Evolutionary conservation across 1,284 basidiomycete species (phyloP), one percentile per base, ranked within the genome.

Genomic region (Fomitiporia mediterranea): DNA sequence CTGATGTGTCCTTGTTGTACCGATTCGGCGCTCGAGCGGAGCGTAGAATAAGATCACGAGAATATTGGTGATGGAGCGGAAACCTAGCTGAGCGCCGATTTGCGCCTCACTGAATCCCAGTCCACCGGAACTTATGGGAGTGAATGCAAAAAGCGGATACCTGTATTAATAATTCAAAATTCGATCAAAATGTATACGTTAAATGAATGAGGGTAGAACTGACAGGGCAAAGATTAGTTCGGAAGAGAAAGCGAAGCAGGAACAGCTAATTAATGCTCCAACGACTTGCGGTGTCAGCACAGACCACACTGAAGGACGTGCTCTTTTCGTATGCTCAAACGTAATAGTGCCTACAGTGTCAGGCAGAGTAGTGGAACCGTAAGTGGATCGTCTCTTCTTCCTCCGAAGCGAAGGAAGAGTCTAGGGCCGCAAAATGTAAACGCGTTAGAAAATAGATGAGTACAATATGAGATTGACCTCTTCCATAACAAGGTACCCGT

Each of bases 91-190:
- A 15, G 58, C 37, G 34, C 65, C 65, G 32, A 66, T 65, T 21
- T 64, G 49, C 3, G 54, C 54, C 37, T 64, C 62, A 21, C 30
- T 35, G 50, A 66, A 55, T 1, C 65, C 64, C 15, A 66, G 60
- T 27, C 65, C 65, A 19, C 64, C 65, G 28, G 63, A 63, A 2
- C 40, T 35, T 38, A 65, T 58, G 25, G 64, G 63, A 2, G 65
- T 66, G 50, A 60, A 65, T 35, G 61, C 62, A 42, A 66, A 66
- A n/a, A 66, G 40, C 13, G 64, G 60, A 53, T 59, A 64, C 49
- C 63, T 62, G 46, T 15, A 44, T 48, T 44, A n/a, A 43, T 49
- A 37, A 44, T 11, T 17, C n/a, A 30, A 3, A 23, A 30, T 13
- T 28, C 19, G 5, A n/a, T n/a, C n/a, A n/a, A n/a, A n/a, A n/a